Evolutionary conservation across 352 stramenopile species (phyloP), one percentile per base, ranked within the genome.

Genomic region (Elongisporangium senticosum): DNA sequence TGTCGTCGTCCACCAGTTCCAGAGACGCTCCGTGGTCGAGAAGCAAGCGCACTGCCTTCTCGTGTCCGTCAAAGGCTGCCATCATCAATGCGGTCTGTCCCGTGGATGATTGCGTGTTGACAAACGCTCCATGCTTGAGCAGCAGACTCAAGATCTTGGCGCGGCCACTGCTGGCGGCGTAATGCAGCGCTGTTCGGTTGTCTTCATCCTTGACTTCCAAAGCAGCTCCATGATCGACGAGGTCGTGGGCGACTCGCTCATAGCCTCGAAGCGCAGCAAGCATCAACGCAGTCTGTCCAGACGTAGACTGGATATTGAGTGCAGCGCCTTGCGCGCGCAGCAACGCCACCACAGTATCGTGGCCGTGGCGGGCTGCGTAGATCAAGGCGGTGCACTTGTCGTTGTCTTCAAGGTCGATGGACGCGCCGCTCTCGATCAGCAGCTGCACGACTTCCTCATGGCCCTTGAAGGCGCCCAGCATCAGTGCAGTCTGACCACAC

Each of bases 41-140:
- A 43, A 95, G 66, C 56, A 81, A 57, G 64, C 92, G 81, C 13
- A 90, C 76, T 15, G 91, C 71, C 28, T 75, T 76, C 2, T 72
- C 68, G 56, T 83, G 71, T 56, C 86, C 82, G 20, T 69, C 60
- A 56, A 73, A 71, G 21, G 72, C 75, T 26, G 86, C 81, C 43
- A 93, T 67, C 79, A 95, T 80, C 33, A 95, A 67, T 22, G 86
- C 75, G 21, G 86, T 92, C 26, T 81, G 77, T 14, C 74, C 64
- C 48, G 68, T 72, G 37, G 76, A 60, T 14, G 78, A 81, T 7
- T 75, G 64, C 37, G 76, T 73, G 28, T 89, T 79, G 1, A 77
- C 69, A 5, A 73, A 64, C 23, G 80, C 82, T 17, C 84, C 84
- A 51, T 75, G 71, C 21, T 87, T 74, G 13, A 94, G 70, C 58